phyloP scores from a whole-genome alignment of 1,139 yeast genomes.

The Saccharomyces pastorianus region DNA sequence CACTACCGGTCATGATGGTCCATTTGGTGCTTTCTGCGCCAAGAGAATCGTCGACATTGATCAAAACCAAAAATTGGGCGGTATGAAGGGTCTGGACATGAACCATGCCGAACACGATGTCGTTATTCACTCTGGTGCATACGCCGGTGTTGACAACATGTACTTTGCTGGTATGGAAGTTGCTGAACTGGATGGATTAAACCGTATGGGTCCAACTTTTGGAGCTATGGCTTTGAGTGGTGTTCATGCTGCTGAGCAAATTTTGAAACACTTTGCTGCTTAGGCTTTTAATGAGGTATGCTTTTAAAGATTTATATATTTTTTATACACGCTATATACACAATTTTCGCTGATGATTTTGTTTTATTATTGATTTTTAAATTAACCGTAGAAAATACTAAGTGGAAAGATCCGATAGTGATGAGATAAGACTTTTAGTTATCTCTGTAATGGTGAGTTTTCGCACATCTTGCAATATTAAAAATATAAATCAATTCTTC shows the following conservation, averaged over 20 bases:
- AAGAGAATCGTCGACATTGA: conserved; percentile 27
- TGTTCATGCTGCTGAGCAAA: conserved; percentile 62
- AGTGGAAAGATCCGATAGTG: no score
- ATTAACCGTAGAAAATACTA: no score
- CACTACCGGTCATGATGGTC: conserved; percentile 78
- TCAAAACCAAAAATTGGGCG: conserved; percentile 45
- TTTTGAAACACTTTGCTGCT: conserved; percentile 25
- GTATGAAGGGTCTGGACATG: conserved; percentile 78
- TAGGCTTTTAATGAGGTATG: not conserved
- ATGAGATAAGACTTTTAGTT: not conserved
- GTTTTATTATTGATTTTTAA: no score
- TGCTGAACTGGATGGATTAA: conserved; percentile 67
- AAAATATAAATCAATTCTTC: no score
- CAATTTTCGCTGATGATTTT: not conserved
- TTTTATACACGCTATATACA: not conserved
- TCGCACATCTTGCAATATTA: not conserved
- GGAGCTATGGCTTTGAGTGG: conserved; percentile 78
- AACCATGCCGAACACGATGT: conserved; percentile 70
- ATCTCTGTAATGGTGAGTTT: not conserved
- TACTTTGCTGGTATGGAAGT: conserved; percentile 78
- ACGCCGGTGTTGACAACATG: conserved; percentile 63
- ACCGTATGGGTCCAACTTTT: conserved; percentile 81
- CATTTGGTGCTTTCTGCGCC: conserved; percentile 75
- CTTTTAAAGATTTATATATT: not conserved
- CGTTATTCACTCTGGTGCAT: conserved; percentile 51